Conservation (phyloP, 345 rosid genomes). For the Schrenkiella parvula region DNA sequence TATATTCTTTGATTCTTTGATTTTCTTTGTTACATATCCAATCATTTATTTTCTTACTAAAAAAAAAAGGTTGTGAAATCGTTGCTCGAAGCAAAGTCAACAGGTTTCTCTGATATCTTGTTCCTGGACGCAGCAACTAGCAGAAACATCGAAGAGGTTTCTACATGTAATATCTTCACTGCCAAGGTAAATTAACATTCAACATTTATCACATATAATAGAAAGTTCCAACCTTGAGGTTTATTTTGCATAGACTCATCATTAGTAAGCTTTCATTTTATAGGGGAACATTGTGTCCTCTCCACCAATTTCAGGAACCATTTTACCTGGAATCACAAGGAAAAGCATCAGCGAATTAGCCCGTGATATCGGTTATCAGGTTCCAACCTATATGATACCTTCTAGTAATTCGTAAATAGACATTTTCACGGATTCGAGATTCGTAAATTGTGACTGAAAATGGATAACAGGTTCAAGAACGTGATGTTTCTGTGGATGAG, state of each 20-base stretch:
- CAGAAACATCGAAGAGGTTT: slow-evolving; percentile 59
- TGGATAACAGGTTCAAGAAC: slow-evolving; percentile 19
- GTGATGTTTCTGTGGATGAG: slow-evolving; percentile 23
- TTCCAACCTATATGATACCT: background rate
- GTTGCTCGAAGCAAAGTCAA: slow-evolving; percentile 48
- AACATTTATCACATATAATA: background rate
- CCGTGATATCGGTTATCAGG: slow-evolving; percentile 63
- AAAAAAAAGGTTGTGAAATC: slow-evolving; percentile 54
- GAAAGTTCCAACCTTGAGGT: background rate
- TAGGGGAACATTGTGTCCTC: slow-evolving; percentile 65
- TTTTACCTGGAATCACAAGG: slow-evolving; percentile 83
- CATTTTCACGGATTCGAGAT: background rate
- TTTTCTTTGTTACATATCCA: no score
- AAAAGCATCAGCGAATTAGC: slow-evolving; percentile 84
- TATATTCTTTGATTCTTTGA: no score
- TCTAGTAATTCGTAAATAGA: background rate
- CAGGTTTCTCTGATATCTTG: slow-evolving; percentile 56
- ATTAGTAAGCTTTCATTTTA: background rate
- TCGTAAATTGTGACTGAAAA: background rate
- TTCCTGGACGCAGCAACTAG: slow-evolving; percentile 55
- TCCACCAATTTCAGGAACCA: slow-evolving; percentile 72
- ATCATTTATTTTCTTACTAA: no score
- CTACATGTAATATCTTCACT: slow-evolving; percentile 54
- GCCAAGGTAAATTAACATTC: slow-evolving; percentile 43
- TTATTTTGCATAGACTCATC: background rate